These are phyloP conservation scores for Rhypophila decipiens DNA, from an alignment of 495 filamentous ascomycete species.

Conservation along the genomic window DNA sequence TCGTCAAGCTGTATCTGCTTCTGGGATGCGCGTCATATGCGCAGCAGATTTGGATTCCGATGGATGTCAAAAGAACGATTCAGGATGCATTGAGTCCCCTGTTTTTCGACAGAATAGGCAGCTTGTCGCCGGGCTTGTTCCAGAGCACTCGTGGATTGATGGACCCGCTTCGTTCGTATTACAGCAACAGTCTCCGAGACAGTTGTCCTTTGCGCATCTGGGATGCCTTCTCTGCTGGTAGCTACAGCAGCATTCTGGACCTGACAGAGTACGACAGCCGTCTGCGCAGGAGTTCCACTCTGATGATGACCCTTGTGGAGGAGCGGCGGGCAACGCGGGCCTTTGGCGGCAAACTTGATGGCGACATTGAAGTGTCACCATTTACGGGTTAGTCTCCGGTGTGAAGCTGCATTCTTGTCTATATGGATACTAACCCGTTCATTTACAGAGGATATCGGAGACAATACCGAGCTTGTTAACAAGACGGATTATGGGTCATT, in stretches of 20 bases:
- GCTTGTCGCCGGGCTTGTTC: conserved; percentile 40
- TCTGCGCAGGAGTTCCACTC: conserved; percentile 34
- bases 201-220: conserved; percentile 34
- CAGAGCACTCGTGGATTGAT: conserved; percentile 22
- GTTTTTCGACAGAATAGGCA: conserved; percentile 47
- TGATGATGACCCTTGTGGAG: conserved; percentile 40
- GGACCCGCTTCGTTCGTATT: conserved; percentile 32
- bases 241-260: conserved; percentile 38
- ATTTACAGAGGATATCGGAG: conserved; percentile 18
- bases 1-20: conserved; percentile 40
- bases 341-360: conserved; percentile 29
- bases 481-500: conserved; percentile 40
- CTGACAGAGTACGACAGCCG: conserved; percentile 29
- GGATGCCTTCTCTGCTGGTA: conserved; percentile 37
- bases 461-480: conserved; percentile 26
- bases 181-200: conserved; percentile 25
- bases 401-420: too few relatives aligned
- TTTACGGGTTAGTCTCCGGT: conserved; percentile 31
- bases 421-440: conserved; percentile 1
- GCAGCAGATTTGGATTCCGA: conserved; percentile 33
- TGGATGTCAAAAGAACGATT: conserved; percentile 45
- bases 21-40: conserved; percentile 38
- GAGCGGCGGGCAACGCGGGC: conserved; percentile 33
- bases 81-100: conserved; percentile 41
- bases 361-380: conserved; percentile 27